phyloP scores from a whole-genome alignment of 352 stramenopile genomes.

The Globisporangium abappressorium region DNA sequence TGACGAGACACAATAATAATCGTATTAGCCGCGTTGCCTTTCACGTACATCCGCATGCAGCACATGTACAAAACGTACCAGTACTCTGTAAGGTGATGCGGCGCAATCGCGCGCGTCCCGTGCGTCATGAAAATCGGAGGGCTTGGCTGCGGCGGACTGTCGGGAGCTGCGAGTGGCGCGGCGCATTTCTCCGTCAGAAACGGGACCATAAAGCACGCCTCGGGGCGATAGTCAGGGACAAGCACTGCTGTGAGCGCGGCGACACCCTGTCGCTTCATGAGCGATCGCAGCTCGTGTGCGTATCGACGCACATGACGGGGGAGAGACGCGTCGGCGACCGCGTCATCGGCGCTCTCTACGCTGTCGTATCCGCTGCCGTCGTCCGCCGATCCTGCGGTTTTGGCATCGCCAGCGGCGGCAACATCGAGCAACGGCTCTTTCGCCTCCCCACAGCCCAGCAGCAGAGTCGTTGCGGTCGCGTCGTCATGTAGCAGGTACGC shows the following conservation, averaged over 20 bases:
- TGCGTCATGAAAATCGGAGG: conserved; percentile 72
- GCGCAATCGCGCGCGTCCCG: conserved; percentile 64
- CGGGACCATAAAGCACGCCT: conserved; percentile 68
- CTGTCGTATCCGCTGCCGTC: conserved; percentile 40
- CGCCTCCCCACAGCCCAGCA: conserved; percentile 64
- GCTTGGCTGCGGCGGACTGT: conserved; percentile 21
- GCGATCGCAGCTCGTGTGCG: conserved; percentile 52
- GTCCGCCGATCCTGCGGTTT: conserved; percentile 27
- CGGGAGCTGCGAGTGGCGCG: conserved; percentile 13
- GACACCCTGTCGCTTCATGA: conserved; percentile 40
- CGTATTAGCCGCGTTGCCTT: neutral
- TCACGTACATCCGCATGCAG: neutral
- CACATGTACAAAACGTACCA: conserved; percentile 35
- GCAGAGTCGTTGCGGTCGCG: conserved; percentile 35
- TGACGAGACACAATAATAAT: conserved; percentile 18
- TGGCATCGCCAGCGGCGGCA: conserved; percentile 2
- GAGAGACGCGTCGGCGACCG: conserved; percentile 10
- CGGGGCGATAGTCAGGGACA: conserved; percentile 66
- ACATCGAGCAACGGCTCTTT: conserved; percentile 14
- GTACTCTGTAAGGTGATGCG: conserved; percentile 71
- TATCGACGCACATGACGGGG: conserved; percentile 34
- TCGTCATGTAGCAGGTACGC: conserved; percentile 70
- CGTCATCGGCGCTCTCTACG: conserved; percentile 23
- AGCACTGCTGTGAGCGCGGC: conserved; percentile 49
- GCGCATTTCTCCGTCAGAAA: conserved; percentile 66